phyloP scores from a whole-genome alignment of 176 grass and related monocot genomes.

The Aegilops bicornis region DNA sequence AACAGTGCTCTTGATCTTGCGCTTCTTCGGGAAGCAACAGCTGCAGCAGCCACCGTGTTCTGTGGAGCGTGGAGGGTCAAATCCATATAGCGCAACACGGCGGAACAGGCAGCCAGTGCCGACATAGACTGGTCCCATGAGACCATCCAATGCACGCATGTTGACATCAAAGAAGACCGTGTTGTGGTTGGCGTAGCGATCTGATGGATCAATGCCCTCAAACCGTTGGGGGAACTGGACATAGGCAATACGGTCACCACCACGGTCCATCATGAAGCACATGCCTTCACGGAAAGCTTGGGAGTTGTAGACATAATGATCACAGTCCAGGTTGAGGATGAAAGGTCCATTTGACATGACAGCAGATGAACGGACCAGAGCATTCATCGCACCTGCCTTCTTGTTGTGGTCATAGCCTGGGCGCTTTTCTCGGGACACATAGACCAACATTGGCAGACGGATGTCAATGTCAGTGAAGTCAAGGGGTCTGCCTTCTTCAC shows the following conservation, averaged over 20 bases:
- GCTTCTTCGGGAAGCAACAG: constrained; percentile 82
- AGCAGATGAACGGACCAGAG: constrained; percentile 86
- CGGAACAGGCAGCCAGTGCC: constrained; percentile 96
- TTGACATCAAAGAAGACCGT: constrained; percentile 98
- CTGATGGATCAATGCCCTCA: constrained; percentile 96
- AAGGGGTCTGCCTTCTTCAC: constrained; percentile 65
- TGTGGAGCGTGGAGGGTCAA: constrained; percentile 90
- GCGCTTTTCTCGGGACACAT: constrained; percentile 92
- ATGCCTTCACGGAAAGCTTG: constrained; percentile 95
- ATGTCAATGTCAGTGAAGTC: constrained; percentile 88
- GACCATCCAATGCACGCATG: constrained; percentile 86
- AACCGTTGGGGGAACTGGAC: constrained; percentile 97
- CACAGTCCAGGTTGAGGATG: constrained; percentile 97
- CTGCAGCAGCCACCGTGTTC: constrained; percentile 79
- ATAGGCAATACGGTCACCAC: constrained; percentile 90
- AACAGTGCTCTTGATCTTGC: constrained; percentile 34
- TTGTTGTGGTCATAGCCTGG: constrained; percentile 99
- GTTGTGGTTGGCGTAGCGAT: constrained; percentile 98
- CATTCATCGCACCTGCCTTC: constrained; percentile 99
- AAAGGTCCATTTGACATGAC: constrained; percentile 99
- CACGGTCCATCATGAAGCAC: constrained; percentile 99
- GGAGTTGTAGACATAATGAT: constrained; percentile 96
- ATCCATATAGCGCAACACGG: constrained; percentile 84
- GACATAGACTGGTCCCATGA: constrained; percentile 92
- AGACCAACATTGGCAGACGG: constrained; percentile 90